Base-by-base conservation (phyloP, 371 early-diverging fungal species). In the Mortierella sp. region DNA sequence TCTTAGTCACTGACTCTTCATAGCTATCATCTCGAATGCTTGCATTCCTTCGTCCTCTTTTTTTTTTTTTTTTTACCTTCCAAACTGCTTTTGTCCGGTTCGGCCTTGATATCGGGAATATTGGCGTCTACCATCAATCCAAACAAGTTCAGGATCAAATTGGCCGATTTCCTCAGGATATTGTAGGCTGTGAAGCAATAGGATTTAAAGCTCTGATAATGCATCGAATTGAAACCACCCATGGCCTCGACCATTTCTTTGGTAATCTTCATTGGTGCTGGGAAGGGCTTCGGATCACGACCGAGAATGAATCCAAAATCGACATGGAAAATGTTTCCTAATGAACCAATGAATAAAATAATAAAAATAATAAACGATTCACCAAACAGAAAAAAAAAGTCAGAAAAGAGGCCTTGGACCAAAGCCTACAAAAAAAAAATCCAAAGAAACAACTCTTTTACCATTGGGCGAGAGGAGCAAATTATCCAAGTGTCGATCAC, bases 211-310 rank as follows among this genome's bases (percentile, higher is more conserved):
- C 90, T 87, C 68, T 91, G 89, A 81, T 96, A 98, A 61, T 91
- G 88, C 16, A 84, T 87, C 2, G 94, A 93, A 55, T 88, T 84
- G 26, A 93, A 89, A 14, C 98, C 98, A 50, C 98, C 98, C 98
- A 99, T 97, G 0, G 95, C 96, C 72, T 99, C 99, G 26, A 98
- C 96, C 98, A 99, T 99, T 84, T 99, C 99, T 79, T 96, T 97
- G 75, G 96, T 96, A 29, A 99, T 90, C 77, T 98, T 98, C 98
- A 99, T 98, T 0, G 99, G 98, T 14, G 98, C 97, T 43, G 98
- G 98, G 85, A 98, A 98, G 11, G 98, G 98, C 75, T 99, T 99
- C 0, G 99, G 99, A 79, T 99, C 99, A 60, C 97, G 87, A 2
- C 99, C 99, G 3, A 99, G 89, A 47, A 99, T 96, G 82, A 95